Conservation (phyloP, 2,329 filamentous ascomycete genomes). For the Ophiocordyceps camponoti-floridani region DNA sequence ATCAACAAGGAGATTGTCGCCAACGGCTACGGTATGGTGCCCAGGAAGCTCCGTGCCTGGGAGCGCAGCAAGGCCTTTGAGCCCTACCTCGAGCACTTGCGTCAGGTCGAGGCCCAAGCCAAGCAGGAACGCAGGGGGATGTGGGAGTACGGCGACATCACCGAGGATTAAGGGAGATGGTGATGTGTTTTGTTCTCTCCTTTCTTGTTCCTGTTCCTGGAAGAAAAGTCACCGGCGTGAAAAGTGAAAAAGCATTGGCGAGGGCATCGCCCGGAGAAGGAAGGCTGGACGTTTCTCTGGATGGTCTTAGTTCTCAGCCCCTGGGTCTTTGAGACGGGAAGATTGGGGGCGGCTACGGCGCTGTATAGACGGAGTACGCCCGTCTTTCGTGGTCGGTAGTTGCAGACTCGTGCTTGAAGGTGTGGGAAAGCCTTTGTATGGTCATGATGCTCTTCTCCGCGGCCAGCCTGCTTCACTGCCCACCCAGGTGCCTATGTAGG, state of each 20-base stretch:
- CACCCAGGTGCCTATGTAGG: too few relatives aligned
- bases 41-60: slow-evolving; percentile 80
- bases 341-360: too few relatives aligned
- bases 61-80: slow-evolving; percentile 56
- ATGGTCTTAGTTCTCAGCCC: background rate
- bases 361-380: background rate
- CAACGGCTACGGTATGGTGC: slow-evolving; percentile 79
- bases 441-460: too few relatives aligned
- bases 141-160: slow-evolving; percentile 97
- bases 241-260: too few relatives aligned
- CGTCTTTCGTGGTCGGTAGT: background rate
- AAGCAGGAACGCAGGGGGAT: slow-evolving; percentile 70
- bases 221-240: too few relatives aligned
- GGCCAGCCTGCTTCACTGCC: too few relatives aligned
- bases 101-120: slow-evolving; percentile 56
- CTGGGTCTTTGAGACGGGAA: background rate
- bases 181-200: too few relatives aligned
- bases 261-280: too few relatives aligned
- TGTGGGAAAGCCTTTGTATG: too few relatives aligned
- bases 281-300: too few relatives aligned
- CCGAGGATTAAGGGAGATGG: slow-evolving; percentile 45
- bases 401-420: background rate
- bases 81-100: slow-evolving; percentile 53
- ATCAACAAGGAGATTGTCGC: slow-evolving; percentile 77
- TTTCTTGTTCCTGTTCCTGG: too few relatives aligned